Evolutionary conservation across 805 yeast genomes (phyloP).

Genomic region (Saturnispora hagleri): DNA sequence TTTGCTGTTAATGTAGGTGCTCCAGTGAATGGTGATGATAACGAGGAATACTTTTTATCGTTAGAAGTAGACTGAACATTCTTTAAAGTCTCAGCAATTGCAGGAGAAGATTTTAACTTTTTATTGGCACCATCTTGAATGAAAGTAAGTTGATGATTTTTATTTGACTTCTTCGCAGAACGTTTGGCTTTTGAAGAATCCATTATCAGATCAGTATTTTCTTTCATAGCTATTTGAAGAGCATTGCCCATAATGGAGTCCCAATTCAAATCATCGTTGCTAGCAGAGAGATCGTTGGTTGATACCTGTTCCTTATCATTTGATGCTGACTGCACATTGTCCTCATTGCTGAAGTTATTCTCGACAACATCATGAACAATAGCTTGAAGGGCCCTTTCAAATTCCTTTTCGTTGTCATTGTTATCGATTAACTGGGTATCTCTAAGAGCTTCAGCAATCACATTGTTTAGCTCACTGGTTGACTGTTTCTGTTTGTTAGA

Average conservation of each 20-base stretch:
- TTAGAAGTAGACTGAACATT: neutral
- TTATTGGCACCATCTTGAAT: conserved; percentile 8
- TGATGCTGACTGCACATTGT: conserved; percentile 12
- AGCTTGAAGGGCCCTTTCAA: conserved; percentile 46
- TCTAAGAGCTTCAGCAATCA: conserved; percentile 20
- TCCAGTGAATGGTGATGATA: neutral
- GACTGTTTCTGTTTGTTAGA: neutral
- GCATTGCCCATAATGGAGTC: conserved; percentile 72
- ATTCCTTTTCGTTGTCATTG: conserved; percentile 25
- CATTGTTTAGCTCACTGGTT: conserved; percentile 15
- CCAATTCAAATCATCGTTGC: conserved; percentile 29
- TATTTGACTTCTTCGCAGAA: conserved; percentile 1
- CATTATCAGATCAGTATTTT: conserved; percentile 36
- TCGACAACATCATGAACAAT: conserved; percentile 49
- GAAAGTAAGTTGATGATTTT: conserved; percentile 2
- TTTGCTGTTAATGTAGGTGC: neutral
- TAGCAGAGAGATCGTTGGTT: conserved; percentile 14
- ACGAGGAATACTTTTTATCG: neutral
- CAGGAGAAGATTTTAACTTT: neutral
- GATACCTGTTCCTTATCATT: conserved; percentile 2
- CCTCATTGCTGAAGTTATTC: conserved; percentile 4
- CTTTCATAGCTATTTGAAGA: conserved; percentile 64
- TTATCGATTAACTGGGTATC: conserved; percentile 7
- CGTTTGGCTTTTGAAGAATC: neutral
- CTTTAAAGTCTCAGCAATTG: neutral